These are phyloP conservation scores for Coniochaeta sp. DNA, from an alignment of 2,329 filamentous ascomycete species.

Conservation along the genomic window DNA sequence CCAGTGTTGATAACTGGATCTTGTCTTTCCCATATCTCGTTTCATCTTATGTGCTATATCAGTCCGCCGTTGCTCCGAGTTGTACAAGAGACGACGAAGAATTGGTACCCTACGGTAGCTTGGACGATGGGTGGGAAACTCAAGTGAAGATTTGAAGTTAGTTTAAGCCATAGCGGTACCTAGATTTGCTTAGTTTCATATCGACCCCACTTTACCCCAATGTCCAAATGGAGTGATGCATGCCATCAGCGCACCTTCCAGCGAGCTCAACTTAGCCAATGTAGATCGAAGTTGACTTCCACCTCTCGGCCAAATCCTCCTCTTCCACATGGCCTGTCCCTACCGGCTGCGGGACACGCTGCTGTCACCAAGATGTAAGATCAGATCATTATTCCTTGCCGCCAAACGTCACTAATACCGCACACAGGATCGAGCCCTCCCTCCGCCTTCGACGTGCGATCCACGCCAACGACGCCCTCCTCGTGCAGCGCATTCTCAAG, in stretches of 20 bases:
- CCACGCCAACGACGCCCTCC: slow-evolving; percentile 60
- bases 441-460: slow-evolving; percentile 78
- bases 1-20: too few relatives aligned
- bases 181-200: too few relatives aligned
- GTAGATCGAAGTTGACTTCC: too few relatives aligned
- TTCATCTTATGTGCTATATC: too few relatives aligned
- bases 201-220: neutral
- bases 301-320: neutral
- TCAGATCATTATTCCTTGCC: neutral
- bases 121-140: too few relatives aligned
- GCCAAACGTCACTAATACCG: neutral
- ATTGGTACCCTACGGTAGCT: too few relatives aligned
- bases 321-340: slow-evolving; percentile 1
- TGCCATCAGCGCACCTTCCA: neutral
- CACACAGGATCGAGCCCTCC: slow-evolving; percentile 65
- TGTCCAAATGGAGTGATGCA: neutral
- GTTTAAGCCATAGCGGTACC: neutral
- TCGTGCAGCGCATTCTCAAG: slow-evolving; percentile 69
- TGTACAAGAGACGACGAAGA: too few relatives aligned
- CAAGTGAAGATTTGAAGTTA: neutral
- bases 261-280: too few relatives aligned
- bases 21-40: too few relatives aligned
- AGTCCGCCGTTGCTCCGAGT: too few relatives aligned
- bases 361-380: neutral
- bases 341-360: neutral